A percentile compares a stretch with the other conserved stretches of the same genome.
Conservation (phyloP, 768 basidiomycete genomes). For the Lactarius sanguifluus region DNA sequence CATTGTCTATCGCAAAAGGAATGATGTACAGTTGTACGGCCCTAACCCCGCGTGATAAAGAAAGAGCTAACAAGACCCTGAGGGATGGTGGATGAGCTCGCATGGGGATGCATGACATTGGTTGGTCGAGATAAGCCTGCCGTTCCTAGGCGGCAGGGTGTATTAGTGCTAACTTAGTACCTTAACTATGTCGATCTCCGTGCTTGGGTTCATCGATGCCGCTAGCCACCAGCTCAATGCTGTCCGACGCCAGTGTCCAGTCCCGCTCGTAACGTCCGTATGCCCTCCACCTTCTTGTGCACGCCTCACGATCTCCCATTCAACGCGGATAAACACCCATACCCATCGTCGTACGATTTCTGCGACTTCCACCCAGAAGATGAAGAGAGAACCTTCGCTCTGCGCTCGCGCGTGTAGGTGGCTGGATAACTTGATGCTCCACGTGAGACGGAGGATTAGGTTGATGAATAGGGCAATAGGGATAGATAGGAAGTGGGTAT, state of each 20-base stretch:
- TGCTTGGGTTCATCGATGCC: constrained; percentile 7
- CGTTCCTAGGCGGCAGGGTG: background rate
- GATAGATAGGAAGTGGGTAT: constrained; percentile 82
- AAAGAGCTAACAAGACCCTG: too few species aligned
- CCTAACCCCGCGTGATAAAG: background rate
- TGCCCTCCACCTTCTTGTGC: constrained; percentile 12
- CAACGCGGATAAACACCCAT: constrained; percentile 96
- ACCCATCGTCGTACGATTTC: constrained; percentile 92
- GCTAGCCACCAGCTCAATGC: constrained; percentile 12
- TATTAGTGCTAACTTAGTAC: background rate
- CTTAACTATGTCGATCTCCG: constrained; percentile 10
- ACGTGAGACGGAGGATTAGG: constrained; percentile 85
- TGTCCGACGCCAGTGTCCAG: constrained; percentile 8
- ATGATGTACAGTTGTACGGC: background rate
- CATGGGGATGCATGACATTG: background rate
- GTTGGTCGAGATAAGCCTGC: background rate
- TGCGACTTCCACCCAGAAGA: constrained; percentile 89
- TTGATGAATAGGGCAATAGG: constrained; percentile 79
- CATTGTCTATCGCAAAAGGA: background rate
- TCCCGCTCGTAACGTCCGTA: background rate
- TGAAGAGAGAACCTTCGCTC: constrained; percentile 60
- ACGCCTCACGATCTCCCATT: constrained; percentile 73
- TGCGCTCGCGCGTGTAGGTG: constrained; percentile 82
- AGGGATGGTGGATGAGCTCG: background rate
- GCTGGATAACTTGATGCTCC: constrained; percentile 87